phyloP scores from a whole-genome alignment of 2,329 filamentous ascomycete species.

The Apiospora malaysiana region DNA sequence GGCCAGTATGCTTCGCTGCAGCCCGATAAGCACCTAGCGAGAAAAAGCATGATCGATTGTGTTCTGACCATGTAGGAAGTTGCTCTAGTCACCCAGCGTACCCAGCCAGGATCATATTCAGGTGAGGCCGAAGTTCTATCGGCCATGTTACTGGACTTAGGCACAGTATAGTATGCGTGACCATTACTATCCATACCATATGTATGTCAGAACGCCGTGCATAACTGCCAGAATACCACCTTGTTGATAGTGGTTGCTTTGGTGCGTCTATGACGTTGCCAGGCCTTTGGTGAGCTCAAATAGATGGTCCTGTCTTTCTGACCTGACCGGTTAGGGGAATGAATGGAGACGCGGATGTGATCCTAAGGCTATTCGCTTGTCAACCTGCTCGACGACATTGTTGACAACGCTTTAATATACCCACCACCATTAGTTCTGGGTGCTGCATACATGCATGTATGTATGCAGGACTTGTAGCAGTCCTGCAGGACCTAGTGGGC shows the following conservation, averaged over 20 bases:
- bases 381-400: not conserved
- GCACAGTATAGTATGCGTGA: conserved; percentile 2
- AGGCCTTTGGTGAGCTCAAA: not conserved
- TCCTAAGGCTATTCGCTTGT: not conserved
- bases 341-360: not conserved
- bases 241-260: not conserved
- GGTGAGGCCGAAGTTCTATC: conserved; percentile 7
- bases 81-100: too few species aligned
- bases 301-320: not conserved
- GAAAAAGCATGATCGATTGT: not conserved
- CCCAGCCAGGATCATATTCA: not conserved
- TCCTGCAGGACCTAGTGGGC: not conserved
- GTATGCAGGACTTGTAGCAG: conserved; percentile 14
- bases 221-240: not conserved
- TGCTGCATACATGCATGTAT: not conserved
- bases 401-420: not conserved
- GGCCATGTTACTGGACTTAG: not conserved
- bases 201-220: not conserved
- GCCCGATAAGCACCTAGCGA: conserved; percentile 7
- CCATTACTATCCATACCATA: not conserved
- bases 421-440: not conserved
- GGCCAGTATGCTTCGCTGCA: not conserved
- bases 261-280: not conserved
- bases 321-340: not conserved
- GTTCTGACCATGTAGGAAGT: conserved; percentile 12